Percentiles rank a stretch among this genome's conserved stretches.
phyloP scores from a whole-genome alignment of 352 stramenopile genomes.

The Phytophthora capsici region DNA sequence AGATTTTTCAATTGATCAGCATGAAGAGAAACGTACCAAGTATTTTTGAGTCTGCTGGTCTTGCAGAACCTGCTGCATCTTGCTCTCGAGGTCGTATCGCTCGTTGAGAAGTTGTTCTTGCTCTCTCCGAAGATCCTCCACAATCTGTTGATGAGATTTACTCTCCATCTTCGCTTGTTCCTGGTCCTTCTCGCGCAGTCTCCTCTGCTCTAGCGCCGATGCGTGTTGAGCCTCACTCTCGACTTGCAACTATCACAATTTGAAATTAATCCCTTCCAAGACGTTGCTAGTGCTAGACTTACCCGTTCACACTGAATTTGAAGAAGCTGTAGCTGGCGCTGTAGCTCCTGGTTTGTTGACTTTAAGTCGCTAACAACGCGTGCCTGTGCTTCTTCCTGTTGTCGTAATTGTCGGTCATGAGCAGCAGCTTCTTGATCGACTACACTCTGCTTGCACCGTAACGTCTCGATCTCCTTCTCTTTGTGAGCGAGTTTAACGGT shows the following conservation, averaged over 20 bases:
- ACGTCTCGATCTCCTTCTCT: constrained; percentile 63
- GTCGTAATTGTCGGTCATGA: constrained; percentile 33
- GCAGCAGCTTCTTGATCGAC: constrained; percentile 26
- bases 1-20: neutral
- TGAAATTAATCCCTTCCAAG: neutral
- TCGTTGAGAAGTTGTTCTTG: constrained; percentile 33
- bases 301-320: constrained; percentile 53
- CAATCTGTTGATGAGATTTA: constrained; percentile 18
- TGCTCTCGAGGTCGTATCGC: constrained; percentile 33
- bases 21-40: constrained; percentile 12
- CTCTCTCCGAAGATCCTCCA: constrained; percentile 46
- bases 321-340: constrained; percentile 43
- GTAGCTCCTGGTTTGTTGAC: constrained; percentile 45
- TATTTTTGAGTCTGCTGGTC: constrained; percentile 31
- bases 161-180: constrained; percentile 30
- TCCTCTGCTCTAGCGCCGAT: constrained; percentile 40
- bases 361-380: constrained; percentile 28
- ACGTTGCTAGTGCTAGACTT: neutral
- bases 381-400: constrained; percentile 36
- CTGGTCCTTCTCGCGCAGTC: constrained; percentile 51
- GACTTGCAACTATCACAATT: constrained; percentile 29
- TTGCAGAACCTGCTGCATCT: constrained; percentile 26
- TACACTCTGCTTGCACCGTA: constrained; percentile 42
- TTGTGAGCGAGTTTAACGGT: constrained; percentile 65
- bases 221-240: constrained; percentile 46